phyloP scores from a whole-genome alignment of 176 grass and related monocot species.

The Panicum miliaceum region DNA sequence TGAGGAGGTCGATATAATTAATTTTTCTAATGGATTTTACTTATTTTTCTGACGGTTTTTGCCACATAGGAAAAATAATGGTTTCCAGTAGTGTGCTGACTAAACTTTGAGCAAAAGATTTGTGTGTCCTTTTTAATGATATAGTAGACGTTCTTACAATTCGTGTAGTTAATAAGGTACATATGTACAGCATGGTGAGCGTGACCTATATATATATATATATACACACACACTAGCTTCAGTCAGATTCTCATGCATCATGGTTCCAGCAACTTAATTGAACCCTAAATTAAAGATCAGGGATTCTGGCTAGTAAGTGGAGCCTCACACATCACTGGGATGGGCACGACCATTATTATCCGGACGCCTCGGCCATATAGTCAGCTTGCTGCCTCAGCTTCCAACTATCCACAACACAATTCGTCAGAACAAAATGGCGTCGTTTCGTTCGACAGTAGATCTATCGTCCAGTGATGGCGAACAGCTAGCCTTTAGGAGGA shows the following conservation, averaged over 20 bases:
- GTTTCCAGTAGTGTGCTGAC: no score
- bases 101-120: no score
- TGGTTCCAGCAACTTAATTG: not conserved
- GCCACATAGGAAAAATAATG: no score
- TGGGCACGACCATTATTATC: not conserved
- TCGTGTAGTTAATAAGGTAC: no score
- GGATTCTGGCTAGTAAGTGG: not conserved
- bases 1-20: no score
- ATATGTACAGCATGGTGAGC: no score
- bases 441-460: not conserved
- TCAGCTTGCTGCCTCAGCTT: not conserved
- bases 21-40: no score
- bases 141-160: no score
- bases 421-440: slow-evolving; percentile 1
- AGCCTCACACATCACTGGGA: not conserved
- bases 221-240: not conserved
- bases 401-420: not conserved
- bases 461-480: not conserved
- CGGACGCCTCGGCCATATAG: not conserved
- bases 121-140: no score
- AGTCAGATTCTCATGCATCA: slow-evolving; percentile 8
- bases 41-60: no score
- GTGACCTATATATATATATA: no score
- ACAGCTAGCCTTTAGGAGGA: not conserved
- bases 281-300: not conserved